Conservation (phyloP, 208 protist species). For the Kentomonas sorsogonicus region DNA sequence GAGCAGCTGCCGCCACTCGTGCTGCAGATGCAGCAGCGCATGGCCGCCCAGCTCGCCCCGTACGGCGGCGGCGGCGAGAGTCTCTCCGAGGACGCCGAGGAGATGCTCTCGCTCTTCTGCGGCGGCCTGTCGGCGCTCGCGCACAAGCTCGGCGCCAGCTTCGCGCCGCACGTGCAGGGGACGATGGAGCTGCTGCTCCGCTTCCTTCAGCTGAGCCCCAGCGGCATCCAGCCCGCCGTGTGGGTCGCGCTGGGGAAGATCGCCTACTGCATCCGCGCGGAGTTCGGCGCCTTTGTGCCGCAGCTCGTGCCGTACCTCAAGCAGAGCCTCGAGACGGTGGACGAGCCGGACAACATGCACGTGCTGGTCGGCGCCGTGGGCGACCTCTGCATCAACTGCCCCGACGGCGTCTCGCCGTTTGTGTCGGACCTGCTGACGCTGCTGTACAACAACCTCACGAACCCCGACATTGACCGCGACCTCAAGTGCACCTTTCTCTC, state of each 20-base stretch:
- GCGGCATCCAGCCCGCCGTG: conserved; percentile 91
- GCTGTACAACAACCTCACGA: conserved; percentile 73
- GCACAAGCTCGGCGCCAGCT: conserved; percentile 53
- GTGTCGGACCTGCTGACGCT: conserved; percentile 74
- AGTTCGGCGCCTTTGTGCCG: conserved; percentile 60
- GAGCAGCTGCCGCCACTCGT: conserved; percentile 60
- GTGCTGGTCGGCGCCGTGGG: conserved; percentile 90
- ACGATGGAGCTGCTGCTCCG: conserved; percentile 58
- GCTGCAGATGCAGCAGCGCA: conserved; percentile 63
- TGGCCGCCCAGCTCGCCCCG: conserved; percentile 31
- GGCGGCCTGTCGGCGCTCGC: conserved; percentile 72
- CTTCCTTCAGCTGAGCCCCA: conserved; percentile 44
- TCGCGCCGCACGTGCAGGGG: conserved; percentile 34
- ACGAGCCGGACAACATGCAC: conserved; percentile 78
- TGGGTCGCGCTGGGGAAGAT: conserved; percentile 92
- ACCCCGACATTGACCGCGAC: conserved; percentile 75
- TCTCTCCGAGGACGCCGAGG: conserved; percentile 38
- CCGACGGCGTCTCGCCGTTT: conserved; percentile 58
- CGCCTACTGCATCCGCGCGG: conserved; percentile 77
- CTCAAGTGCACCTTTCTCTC: conserved; percentile 93
- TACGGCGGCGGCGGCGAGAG: conserved; percentile 18
- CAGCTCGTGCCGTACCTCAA: conserved; percentile 84
- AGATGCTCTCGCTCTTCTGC: conserved; percentile 84
- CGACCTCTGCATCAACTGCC: conserved; percentile 90
- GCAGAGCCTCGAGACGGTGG: conserved; percentile 55